Percentiles rank a stretch among this genome's conserved stretches.
These are phyloP conservation scores for Tetradesmus obliquus DNA, from an alignment of 139 green algal genomes.

Conservation along the genomic window DNA sequence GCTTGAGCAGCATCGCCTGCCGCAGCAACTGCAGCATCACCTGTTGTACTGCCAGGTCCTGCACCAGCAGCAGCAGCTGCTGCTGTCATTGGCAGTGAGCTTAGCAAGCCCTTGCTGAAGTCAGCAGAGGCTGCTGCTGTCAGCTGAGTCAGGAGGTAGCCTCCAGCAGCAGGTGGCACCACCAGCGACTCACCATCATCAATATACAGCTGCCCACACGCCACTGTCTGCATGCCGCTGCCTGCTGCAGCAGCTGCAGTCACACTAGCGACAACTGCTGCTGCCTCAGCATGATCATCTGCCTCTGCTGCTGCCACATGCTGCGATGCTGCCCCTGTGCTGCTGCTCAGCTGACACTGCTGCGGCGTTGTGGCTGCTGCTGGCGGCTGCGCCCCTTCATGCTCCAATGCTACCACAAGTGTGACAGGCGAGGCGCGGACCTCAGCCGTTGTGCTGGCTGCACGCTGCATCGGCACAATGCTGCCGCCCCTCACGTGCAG, in stretches of 20 bases:
- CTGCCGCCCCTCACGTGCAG: conserved; percentile 16
- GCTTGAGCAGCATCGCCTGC: not conserved
- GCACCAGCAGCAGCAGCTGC: not conserved
- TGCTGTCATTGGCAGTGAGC: not conserved
- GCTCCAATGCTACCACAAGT: not conserved
- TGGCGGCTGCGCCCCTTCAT: not conserved
- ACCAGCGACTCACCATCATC: conserved; percentile 6
- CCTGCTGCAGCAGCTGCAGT: not conserved
- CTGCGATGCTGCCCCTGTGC: not conserved
- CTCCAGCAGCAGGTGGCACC: not conserved
- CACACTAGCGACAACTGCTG: not conserved
- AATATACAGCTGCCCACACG: conserved; percentile 16
- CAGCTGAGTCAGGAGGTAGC: not conserved
- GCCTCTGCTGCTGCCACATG: not conserved
- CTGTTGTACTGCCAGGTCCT: not conserved
- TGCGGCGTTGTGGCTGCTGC: not conserved
- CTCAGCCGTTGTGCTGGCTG: not conserved
- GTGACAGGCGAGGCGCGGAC: not conserved
- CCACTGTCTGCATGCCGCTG: not conserved
- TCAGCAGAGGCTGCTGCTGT: not conserved
- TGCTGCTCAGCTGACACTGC: not conserved
- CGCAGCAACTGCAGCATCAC: not conserved
- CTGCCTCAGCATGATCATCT: not conserved
- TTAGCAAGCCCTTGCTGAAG: not conserved
- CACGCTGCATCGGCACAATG: not conserved